Base-by-base conservation (phyloP, 495 filamentous ascomycete genomes). In the Podospora conica region DNA sequence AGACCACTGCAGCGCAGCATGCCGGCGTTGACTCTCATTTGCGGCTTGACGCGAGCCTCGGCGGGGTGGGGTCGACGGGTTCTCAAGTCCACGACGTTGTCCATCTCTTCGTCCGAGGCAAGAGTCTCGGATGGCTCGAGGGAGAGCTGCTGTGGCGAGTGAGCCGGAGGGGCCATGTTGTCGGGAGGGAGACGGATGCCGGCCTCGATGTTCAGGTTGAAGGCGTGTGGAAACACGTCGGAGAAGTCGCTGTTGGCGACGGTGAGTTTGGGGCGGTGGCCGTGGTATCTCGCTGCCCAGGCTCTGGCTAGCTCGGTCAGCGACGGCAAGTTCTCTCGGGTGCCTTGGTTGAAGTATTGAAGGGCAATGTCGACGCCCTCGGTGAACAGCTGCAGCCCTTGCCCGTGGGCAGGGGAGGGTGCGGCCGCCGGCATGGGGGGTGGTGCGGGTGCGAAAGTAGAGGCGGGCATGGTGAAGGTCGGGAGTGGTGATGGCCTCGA, bases 301-400 rank as follows among this genome's bases (percentile, higher is more conserved):
- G 25, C 40, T 40, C 40, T 70, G 22, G 72, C 72, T 33, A 56
- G 60, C 53, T 20, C 25, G 21, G 68, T 71, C 57, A 74, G 70
- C 70, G 21, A 12, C 33, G 60, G 58, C 22, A 68, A 33, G 9
- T 58, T 23, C 20, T 56, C 60, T 55, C 27, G 23, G 53, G 64
- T 64, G 66, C 65, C 65, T 55, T 18, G 27, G 69, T 73, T 75
- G 69, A 75, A 71, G 60, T 75, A 75, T 40, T 40, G 48, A 53
- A 75, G 62, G 56, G 68, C 69, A 29, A 75, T 67, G 55, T 73
- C 69, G 28, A 75, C 40, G 9, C 64, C 73, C 59, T 65, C 55
- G 33, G 66, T 60, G 21, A 71, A 66, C 23, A 69, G 58, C 18
- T 60, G 68, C 9, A 61, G 28, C 20, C 68, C 65, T 55, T 61